Evolutionary conservation across 345 rosid genomes (phyloP), one percentile per base, ranked within the genome.

Genomic region (Sisymbrium altissimum): DNA sequence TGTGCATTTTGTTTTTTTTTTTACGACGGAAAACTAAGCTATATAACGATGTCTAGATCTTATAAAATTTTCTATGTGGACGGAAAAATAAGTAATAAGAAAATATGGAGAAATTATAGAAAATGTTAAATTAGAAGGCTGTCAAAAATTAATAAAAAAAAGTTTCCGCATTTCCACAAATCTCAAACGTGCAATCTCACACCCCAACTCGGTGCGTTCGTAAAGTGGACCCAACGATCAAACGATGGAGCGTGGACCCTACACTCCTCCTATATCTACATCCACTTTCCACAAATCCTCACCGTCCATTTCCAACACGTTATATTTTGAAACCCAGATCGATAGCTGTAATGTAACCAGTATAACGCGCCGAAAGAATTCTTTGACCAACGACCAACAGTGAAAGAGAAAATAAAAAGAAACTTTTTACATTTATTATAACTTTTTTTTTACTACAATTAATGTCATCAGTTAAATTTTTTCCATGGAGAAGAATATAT

Each of bases 331-430:
- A 60, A 61, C 46, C 17, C 0, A 53, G 6, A 68, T 68, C 64
- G 3, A 63, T 6, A 64, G 75, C 71, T 76, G 50, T 14, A 56
- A 45, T 63, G 9, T 17, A 67, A 13, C 14, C n/a, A 57, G 14
- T 36, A 9, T 69, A 54, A 64, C 75, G 71, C 75, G 80, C 80
- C 75, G 71, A 70, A 76, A 76, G 71, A 54, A 50, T 39, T 70
- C 13, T 64, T 70, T 76, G 80, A 76, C 80, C 75, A 68, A 30
- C 73, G 73, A 74, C 68, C 61, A 30, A 15, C 64, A 58, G 50
- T 57, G 36, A 35, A 52, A 40, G 3, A 45, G 7, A 57, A 52
- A 23, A 23, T 23, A 52, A 50, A 50, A 10, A n/a, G n/a, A 12
- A 12, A 9, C 10, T 27, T 46, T 48, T 48, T 48, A 49, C 55